These are phyloP conservation scores for Hemisphaericaspora xylofermentans DNA, from an alignment of 1,139 yeast genomes.

Conservation along the genomic window DNA sequence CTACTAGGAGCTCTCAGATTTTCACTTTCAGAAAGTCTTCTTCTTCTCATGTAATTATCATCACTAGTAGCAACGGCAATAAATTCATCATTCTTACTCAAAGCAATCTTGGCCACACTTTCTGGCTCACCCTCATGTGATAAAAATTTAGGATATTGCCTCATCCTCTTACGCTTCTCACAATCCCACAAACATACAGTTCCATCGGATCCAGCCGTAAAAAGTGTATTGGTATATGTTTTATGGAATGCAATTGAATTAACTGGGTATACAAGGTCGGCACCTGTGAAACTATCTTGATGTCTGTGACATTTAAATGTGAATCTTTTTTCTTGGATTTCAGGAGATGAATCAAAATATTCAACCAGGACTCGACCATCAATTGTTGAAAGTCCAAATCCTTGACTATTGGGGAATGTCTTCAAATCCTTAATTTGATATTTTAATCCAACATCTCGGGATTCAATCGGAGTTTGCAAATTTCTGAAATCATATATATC, in stretches of 20 bases:
- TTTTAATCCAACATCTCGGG: conserved; percentile 69
- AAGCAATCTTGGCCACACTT: conserved; percentile 51
- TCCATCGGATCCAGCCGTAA: conserved; percentile 82
- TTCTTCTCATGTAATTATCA: conserved; percentile 46
- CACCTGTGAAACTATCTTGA: conserved; percentile 38
- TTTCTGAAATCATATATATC: conserved; percentile 60
- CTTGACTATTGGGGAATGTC: conserved; percentile 55
- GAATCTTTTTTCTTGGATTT: conserved; percentile 50
- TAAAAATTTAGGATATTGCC: conserved; percentile 51
- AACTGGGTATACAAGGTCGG: conserved; percentile 74
- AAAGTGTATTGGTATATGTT: conserved; percentile 43
- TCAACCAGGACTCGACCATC: conserved; percentile 90
- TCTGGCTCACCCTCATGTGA: conserved; percentile 19
- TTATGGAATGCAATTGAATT: conserved; percentile 63
- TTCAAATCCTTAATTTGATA: conserved; percentile 66
- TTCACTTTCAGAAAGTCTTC: conserved; percentile 15
- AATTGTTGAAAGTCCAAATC: conserved; percentile 77
- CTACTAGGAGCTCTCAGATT: conserved; percentile 12
- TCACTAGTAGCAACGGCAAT: conserved; percentile 67
- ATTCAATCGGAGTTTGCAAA: conserved; percentile 43
- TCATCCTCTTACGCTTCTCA: conserved; percentile 57
- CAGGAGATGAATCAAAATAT: conserved; percentile 54
- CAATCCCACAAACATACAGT: conserved; percentile 78
- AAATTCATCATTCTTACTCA: conserved; percentile 26
- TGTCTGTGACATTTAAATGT: conserved; percentile 84